Evolutionary conservation across 768 basidiomycete species (phyloP), one percentile per base, ranked within the genome.

Genomic region (Podaxis sp.): DNA sequence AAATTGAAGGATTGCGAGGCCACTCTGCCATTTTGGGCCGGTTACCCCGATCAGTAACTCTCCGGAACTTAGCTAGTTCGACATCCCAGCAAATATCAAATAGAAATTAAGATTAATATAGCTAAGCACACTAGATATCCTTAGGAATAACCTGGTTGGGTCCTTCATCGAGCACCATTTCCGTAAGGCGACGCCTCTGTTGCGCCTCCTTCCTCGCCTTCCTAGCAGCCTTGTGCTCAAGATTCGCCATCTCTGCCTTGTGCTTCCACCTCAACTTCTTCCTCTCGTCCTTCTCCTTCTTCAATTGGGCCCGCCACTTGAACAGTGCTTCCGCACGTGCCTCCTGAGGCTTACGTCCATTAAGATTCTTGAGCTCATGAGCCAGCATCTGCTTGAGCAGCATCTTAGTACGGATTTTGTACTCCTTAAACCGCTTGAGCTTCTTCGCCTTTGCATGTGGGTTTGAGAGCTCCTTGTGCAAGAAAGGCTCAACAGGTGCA

Each of bases 381-480:
- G 77, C 72, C 50, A 87, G 76, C 66, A 84, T 83, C 65, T 85
- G 75, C 63, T 80, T 77, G 52, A 88, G 77, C 58, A 89, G 75
- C 20, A 74, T 72, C 49, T 80, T 77, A 69, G 80, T 81, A 65
- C 80, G 76, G 17, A 71, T 66, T 65, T 82, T 80, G 66, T 80
- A 82, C 3, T 77, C 78, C 72, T 90, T 84, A 89, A 89, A 94
- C 65, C 93, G 85, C 54, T 78, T 78, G 68, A 90, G 87, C 72
- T 90, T 93, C 79, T 91, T 93, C 8, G 91, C 89, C 20, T 90
- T 87, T 12, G 89, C 86, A 69, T 93, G 88, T 26, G 91, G 91
- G 72, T 93, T 93, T 28, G 90, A 81, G 41, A 95, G 83, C 69
- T 95, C 93, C 64, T 82, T 82, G 50, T 77, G 71, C 61, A 95